These are phyloP conservation scores for Arabidopsis hybrid DNA, from an alignment of 441 rosid genomes.

Conservation along the genomic window DNA sequence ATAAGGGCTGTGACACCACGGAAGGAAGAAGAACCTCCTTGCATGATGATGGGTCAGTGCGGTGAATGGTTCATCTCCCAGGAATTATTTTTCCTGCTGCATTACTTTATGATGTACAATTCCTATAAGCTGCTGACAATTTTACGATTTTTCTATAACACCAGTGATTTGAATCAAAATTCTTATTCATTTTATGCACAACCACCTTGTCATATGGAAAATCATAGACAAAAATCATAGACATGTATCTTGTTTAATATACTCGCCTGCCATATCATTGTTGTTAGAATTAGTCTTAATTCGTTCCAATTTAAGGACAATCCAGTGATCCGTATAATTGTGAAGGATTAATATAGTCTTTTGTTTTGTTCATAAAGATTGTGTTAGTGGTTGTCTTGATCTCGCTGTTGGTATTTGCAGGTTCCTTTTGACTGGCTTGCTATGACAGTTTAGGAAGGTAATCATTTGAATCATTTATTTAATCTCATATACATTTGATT, in stretches of 20 bases:
- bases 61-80: slow-evolving; percentile 76
- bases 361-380: neutral
- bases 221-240: too few relatives aligned
- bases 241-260: slow-evolving; percentile 3
- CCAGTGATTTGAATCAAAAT: neutral
- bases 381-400: slow-evolving; percentile 14
- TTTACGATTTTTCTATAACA: neutral
- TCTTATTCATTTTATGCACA: neutral
- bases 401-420: slow-evolving; percentile 58
- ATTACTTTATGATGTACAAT: slow-evolving; percentile 10
- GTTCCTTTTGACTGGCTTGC: slow-evolving; percentile 92
- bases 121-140: neutral
- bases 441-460: slow-evolving; percentile 93
- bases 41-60: slow-evolving; percentile 99
- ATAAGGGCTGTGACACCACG: slow-evolving; percentile 85
- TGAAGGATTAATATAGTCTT: neutral
- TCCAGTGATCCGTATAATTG: slow-evolving; percentile 5
- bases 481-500: slow-evolving; percentile 1
- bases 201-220: slow-evolving; percentile 7
- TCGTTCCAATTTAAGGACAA: neutral
- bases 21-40: slow-evolving; percentile 83
- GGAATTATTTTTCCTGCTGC: slow-evolving; percentile 44
- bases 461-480: slow-evolving; percentile 10
- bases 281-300: neutral
- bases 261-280: neutral